phyloP scores from a whole-genome alignment of 192 early-diverging fungal species.

The Phycomyces blakesleeanus region DNA sequence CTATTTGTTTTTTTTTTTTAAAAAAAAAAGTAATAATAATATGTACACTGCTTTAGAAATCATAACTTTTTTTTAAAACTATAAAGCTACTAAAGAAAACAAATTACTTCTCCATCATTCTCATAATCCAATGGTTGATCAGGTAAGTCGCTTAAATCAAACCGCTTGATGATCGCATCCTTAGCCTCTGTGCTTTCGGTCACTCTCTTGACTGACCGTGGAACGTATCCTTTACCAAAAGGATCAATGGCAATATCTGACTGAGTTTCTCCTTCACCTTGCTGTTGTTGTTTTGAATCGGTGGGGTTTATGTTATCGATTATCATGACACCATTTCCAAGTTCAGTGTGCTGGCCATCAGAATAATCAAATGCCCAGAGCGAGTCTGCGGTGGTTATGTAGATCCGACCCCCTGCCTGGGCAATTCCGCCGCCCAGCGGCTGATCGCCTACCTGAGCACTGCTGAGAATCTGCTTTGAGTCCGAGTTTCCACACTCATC shows the following conservation, averaged over 20 bases:
- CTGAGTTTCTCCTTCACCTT: not conserved
- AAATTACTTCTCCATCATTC: conserved; percentile 15
- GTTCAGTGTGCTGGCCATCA: conserved; percentile 24
- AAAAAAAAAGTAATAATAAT: not conserved
- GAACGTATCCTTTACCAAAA: conserved; percentile 25
- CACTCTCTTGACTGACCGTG: not conserved
- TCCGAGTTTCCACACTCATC: conserved; percentile 26
- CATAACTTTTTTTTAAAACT: too few relatives aligned
- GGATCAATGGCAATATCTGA: conserved; percentile 26
- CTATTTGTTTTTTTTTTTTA: not conserved
- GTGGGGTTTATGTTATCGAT: conserved; percentile 20
- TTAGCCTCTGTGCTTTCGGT: not conserved
- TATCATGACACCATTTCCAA: not conserved
- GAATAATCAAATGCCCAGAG: conserved; percentile 22
- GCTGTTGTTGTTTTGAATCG: too few relatives aligned
- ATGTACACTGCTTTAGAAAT: too few relatives aligned
- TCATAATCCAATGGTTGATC: conserved; percentile 26
- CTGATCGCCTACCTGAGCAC: not conserved
- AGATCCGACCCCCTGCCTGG: conserved; percentile 7
- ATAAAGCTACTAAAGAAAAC: too few relatives aligned
- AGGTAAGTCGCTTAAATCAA: conserved; percentile 21
- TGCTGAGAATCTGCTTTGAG: conserved; percentile 7
- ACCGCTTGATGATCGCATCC: conserved; percentile 24
- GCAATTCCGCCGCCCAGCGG: conserved; percentile 15
- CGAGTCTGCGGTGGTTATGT: conserved; percentile 20